phyloP scores from a whole-genome alignment of 768 basidiomycete genomes.

The Leccinum longicurvipes region DNA sequence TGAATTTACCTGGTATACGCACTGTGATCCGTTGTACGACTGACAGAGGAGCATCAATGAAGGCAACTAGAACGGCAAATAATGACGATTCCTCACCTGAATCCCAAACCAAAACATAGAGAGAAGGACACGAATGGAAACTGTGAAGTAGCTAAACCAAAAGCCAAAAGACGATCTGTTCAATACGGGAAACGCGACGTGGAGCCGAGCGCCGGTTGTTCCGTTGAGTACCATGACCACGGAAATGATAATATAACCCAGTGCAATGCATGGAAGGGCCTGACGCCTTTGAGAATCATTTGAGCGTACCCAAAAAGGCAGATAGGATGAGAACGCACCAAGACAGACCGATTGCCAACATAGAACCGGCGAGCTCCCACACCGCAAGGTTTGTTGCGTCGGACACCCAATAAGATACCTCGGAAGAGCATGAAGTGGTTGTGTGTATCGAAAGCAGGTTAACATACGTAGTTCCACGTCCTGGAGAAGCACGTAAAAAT shows the following conservation, averaged over 20 bases:
- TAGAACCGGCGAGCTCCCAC: constrained; percentile 56
- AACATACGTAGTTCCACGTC: constrained; percentile 64
- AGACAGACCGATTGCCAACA: constrained; percentile 71
- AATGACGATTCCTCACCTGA: constrained; percentile 41
- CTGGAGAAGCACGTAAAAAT: constrained; percentile 6
- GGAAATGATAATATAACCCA: constrained; percentile 71
- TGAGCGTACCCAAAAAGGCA: neutral
- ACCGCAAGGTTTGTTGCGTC: constrained; percentile 42
- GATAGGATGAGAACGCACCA: constrained; percentile 38
- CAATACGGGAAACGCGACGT: constrained; percentile 73
- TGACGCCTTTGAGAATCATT: constrained; percentile 46
- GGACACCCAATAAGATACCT: constrained; percentile 31
- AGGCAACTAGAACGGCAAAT: neutral
- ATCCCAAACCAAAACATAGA: constrained; percentile 83
- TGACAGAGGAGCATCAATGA: constrained; percentile 15
- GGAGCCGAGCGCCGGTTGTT: constrained; percentile 71
- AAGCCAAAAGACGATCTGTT: constrained; percentile 86
- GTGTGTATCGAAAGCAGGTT: constrained; percentile 32
- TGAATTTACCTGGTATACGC: constrained; percentile 54
- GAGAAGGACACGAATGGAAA: constrained; percentile 71
- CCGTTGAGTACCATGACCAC: constrained; percentile 76
- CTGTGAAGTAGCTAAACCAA: constrained; percentile 85
- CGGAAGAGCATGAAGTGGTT: constrained; percentile 11
- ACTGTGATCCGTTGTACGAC: constrained; percentile 65
- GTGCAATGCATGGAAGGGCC: constrained; percentile 64